Conservation (phyloP, 1,284 basidiomycete species). For the Cystobasidium pallidum region DNA sequence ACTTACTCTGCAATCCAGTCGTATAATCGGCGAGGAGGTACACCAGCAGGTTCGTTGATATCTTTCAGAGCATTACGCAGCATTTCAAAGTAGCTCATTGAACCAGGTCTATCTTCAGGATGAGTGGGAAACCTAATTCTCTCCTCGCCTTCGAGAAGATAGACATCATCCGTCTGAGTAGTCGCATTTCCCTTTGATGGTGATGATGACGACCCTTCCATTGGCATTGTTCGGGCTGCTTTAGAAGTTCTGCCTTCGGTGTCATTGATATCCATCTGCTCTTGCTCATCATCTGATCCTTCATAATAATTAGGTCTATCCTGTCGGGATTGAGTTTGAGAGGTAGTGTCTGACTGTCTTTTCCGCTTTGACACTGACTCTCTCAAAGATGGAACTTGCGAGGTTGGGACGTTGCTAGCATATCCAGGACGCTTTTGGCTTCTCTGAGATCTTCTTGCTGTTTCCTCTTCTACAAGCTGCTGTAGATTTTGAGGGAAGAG, state of each 20-base stretch:
- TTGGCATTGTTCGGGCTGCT: background rate
- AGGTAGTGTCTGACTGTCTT: slow-evolving; percentile 4
- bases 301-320: background rate
- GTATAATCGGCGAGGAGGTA: slow-evolving; percentile 23
- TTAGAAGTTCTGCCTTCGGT: background rate
- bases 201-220: background rate
- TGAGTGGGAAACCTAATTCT: slow-evolving; percentile 5
- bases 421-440: background rate
- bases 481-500: slow-evolving; percentile 14
- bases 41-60: slow-evolving; percentile 40
- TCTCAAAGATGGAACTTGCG: background rate
- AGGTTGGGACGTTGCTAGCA: background rate
- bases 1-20: slow-evolving; percentile 44
- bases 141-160: background rate
- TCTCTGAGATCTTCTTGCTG: background rate
- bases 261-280: background rate
- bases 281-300: background rate
- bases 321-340: background rate
- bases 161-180: slow-evolving; percentile 11
- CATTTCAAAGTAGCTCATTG: slow-evolving; percentile 44
- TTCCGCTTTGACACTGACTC: slow-evolving; percentile 12
- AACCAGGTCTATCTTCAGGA: slow-evolving; percentile 18
- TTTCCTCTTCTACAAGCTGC: background rate
- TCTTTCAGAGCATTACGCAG: slow-evolving; percentile 25
- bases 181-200: slow-evolving; percentile 9